Evolutionary conservation across 192 early-diverging fungal genomes (phyloP).

Genomic region (Rhizophagus sp.): DNA sequence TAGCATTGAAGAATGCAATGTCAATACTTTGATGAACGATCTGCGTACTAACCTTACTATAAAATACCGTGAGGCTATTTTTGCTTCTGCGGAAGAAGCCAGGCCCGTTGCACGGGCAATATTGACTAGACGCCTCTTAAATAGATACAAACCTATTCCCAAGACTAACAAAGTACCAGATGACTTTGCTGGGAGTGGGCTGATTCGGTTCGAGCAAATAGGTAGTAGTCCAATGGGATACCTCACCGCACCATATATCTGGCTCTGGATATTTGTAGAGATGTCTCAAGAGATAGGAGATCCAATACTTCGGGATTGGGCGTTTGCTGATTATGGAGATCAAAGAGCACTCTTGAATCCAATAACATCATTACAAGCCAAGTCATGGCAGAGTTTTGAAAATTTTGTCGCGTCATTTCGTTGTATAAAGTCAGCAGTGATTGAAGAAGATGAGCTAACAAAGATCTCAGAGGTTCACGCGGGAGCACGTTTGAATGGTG

Average conservation of each 20-base stretch:
- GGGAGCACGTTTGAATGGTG: conserved; percentile 20
- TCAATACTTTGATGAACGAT: conserved; percentile 28
- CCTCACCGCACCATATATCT: conserved; percentile 37
- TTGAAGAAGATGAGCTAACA: conserved; percentile 20
- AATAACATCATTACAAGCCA: neutral
- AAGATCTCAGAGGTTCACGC: conserved; percentile 20
- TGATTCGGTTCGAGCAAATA: conserved; percentile 18
- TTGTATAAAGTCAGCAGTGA: conserved; percentile 22
- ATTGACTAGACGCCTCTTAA: neutral
- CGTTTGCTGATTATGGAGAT: conserved; percentile 8
- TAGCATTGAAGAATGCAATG: conserved; percentile 8
- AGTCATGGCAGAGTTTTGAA: conserved; percentile 24
- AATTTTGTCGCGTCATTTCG: conserved; percentile 13
- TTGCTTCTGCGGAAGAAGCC: neutral
- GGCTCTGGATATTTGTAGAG: conserved; percentile 37
- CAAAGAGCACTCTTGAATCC: conserved; percentile 12
- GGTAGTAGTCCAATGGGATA: conserved; percentile 4
- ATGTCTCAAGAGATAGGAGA: conserved; percentile 1
- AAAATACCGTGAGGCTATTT: no score
- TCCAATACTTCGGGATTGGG: conserved; percentile 10
- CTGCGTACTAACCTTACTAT: neutral
- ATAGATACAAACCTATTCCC: neutral
- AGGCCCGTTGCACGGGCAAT: neutral
- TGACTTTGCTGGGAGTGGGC: neutral
- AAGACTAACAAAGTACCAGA: conserved; percentile 17